These are phyloP conservation scores for Haplosporangium sp. DNA, from an alignment of 371 early-diverging fungal genomes.

Conservation along the genomic window DNA sequence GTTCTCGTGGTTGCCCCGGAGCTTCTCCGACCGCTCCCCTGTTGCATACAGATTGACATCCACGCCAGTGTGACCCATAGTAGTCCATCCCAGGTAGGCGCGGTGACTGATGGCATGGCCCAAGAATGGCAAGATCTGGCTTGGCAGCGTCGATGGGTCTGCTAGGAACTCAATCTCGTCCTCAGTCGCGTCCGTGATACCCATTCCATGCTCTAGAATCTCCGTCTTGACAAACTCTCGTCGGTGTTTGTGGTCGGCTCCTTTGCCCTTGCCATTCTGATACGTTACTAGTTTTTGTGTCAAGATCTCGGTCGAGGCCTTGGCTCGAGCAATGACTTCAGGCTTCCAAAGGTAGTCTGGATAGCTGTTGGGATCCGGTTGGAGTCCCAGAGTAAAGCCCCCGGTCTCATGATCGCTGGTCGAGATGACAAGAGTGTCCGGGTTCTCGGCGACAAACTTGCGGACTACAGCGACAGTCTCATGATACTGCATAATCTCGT, in stretches of 20 bases:
- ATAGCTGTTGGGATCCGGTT: slow-evolving; percentile 66
- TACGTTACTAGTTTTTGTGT: slow-evolving; percentile 53
- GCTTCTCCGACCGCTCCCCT: slow-evolving; percentile 3
- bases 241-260: slow-evolving; percentile 23
- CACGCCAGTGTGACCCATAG: slow-evolving; percentile 93
- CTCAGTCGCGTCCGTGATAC: slow-evolving; percentile 73
- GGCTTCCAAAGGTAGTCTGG: slow-evolving; percentile 93
- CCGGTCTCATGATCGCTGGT: slow-evolving; percentile 97
- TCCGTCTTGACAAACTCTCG: slow-evolving; percentile 50
- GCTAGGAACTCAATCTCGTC: slow-evolving; percentile 70
- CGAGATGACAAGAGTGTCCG: slow-evolving; percentile 88
- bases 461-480: slow-evolving; percentile 77
- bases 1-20: slow-evolving; percentile 85
- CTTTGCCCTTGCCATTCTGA: neutral
- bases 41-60: slow-evolving; percentile 93
- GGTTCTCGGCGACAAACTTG: slow-evolving; percentile 77
- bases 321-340: slow-evolving; percentile 72
- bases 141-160: slow-evolving; percentile 20
- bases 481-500: slow-evolving; percentile 93
- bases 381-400: slow-evolving; percentile 83
- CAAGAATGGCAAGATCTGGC: slow-evolving; percentile 63
- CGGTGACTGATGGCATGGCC: slow-evolving; percentile 77
- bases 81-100: slow-evolving; percentile 88
- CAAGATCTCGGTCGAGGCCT: slow-evolving; percentile 72
- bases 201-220: slow-evolving; percentile 70